Evolutionary conservation across 495 filamentous ascomycete genomes (phyloP).

Genomic region (Penicillium coprophilum): DNA sequence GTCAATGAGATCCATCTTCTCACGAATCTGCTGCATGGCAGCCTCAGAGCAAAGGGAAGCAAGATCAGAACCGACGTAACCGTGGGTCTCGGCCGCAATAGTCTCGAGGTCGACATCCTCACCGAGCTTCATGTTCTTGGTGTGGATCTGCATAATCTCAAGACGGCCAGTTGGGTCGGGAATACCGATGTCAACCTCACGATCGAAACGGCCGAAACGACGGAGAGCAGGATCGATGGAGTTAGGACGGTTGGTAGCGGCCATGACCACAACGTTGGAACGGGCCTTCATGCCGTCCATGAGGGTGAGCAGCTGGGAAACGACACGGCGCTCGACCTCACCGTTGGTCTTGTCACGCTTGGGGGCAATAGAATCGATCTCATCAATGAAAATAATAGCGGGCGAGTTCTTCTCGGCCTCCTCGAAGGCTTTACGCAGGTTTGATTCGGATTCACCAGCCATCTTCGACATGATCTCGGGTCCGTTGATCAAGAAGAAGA

Average conservation of each 20-base stretch:
- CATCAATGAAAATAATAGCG: constrained; percentile 99
- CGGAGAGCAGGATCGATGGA: constrained; percentile 94
- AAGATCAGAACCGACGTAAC: constrained; percentile 98
- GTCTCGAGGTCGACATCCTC: constrained; percentile 97
- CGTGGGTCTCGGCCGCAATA: constrained; percentile 97
- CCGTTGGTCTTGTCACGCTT: constrained; percentile 99
- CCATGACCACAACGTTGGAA: constrained; percentile 98
- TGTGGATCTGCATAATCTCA: constrained; percentile 98
- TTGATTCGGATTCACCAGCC: constrained; percentile 98
- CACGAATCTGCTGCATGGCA: constrained; percentile 99
- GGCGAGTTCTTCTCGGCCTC: constrained; percentile 99
- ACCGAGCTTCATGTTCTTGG: constrained; percentile 99
- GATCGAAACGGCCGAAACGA: constrained; percentile 95
- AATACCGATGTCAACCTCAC: constrained; percentile 97
- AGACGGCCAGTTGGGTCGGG: constrained; percentile 98
- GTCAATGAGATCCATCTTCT: constrained; percentile 99
- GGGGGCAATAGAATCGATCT: constrained; percentile 97
- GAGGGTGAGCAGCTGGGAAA: constrained; percentile 94
- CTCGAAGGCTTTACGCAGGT: constrained; percentile 95
- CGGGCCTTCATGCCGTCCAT: constrained; percentile 99
- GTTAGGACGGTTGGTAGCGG: constrained; percentile 95
- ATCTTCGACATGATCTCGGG: constrained; percentile 99
- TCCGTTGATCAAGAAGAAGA: constrained; percentile 99
- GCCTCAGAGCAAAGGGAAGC: constrained; percentile 99
- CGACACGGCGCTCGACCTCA: constrained; percentile 96